Evolutionary conservation across 2,329 filamentous ascomycete genomes (phyloP).

Genomic region (Colletotrichum caudatum): DNA sequence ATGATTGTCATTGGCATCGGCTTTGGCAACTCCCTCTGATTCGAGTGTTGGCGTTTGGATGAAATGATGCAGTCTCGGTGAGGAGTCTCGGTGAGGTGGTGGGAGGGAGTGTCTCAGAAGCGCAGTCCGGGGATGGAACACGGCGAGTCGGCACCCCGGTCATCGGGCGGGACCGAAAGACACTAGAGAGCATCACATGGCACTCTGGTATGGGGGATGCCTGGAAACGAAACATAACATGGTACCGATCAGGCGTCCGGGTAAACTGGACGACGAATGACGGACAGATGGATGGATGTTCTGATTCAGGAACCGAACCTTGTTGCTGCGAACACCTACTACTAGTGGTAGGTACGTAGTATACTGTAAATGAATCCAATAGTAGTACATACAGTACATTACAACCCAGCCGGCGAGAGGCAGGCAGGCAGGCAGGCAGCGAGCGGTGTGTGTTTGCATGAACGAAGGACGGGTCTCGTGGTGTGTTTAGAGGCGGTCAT

Average conservation of each 20-base stretch:
- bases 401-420: not conserved
- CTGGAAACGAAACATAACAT: conserved; percentile 28
- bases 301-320: not conserved
- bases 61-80: not conserved
- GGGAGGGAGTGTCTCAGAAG: not conserved
- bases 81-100: not conserved
- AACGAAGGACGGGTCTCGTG: not conserved
- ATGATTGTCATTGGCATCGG: not conserved
- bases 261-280: not conserved
- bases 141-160: conserved; percentile 11
- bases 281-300: not conserved
- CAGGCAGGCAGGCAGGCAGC: too few species aligned
- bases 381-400: too few species aligned
- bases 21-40: too few species aligned
- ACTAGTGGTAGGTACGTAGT: too few species aligned
- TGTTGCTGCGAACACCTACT: not conserved
- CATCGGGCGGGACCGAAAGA: conserved; percentile 25
- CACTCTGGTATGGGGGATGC: conserved; percentile 19
- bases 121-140: not conserved
- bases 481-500: conserved; percentile 3
- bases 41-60: not conserved
- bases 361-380: too few species aligned
- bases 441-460: not conserved
- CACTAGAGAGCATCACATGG: conserved; percentile 32
- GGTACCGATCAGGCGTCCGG: not conserved